These are phyloP conservation scores for Debaryomyces sp. DNA, from an alignment of 1,139 yeast species.

Conservation along the genomic window DNA sequence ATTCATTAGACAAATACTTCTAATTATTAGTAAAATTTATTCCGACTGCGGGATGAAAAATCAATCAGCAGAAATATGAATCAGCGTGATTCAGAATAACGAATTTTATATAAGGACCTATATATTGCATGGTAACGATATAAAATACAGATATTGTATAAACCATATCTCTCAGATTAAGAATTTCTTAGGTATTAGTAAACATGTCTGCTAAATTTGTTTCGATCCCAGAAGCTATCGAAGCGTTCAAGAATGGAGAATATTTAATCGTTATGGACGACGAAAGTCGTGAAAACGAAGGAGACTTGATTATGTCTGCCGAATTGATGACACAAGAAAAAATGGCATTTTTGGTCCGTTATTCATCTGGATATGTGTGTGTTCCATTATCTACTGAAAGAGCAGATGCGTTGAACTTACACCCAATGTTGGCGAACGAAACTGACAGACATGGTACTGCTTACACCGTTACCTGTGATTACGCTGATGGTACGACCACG, in stretches of 20 bases:
- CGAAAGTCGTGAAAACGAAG: conserved; percentile 95
- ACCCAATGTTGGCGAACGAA: conserved; percentile 66
- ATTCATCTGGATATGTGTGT: conserved; percentile 92
- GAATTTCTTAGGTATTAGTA: background rate
- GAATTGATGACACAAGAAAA: conserved; percentile 74
- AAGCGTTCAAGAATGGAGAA: conserved; percentile 83
- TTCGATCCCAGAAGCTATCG: conserved; percentile 72
- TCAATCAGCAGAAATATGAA: background rate
- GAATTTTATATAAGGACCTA: conserved; percentile 1
- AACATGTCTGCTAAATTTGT: conserved; percentile 35
- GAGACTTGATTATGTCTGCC: conserved; percentile 94
- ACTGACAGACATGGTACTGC: conserved; percentile 96
- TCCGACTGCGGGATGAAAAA: conserved; percentile 7
- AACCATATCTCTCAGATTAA: background rate
- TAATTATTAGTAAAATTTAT: conserved; percentile 1
- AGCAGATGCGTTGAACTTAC: conserved; percentile 81
- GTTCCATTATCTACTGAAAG: conserved; percentile 78
- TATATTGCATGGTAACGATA: background rate
- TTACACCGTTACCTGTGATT: conserved; percentile 91
- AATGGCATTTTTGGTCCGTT: conserved; percentile 93
- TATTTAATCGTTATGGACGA: conserved; percentile 95
- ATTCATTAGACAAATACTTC: background rate
- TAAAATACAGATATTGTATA: background rate
- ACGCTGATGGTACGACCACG: conserved; percentile 86
- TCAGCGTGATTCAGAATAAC: background rate